Conservation (phyloP, 768 basidiomycete genomes). For the Pleurotus tuber-regium region DNA sequence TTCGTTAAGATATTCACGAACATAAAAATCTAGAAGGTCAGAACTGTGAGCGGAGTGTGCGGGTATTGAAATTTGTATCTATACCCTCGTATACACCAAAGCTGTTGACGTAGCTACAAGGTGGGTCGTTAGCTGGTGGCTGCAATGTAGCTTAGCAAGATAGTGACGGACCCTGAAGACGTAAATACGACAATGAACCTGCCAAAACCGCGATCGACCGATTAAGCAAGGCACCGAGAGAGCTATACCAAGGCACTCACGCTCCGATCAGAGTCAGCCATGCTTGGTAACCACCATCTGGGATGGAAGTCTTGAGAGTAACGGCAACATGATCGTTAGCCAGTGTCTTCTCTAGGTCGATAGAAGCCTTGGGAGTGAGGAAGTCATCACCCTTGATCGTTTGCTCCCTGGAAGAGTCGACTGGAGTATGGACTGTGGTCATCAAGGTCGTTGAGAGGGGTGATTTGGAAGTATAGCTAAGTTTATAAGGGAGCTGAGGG, state of each 20-base stretch:
- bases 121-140: background rate
- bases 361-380: too few species aligned
- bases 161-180: constrained; percentile 21
- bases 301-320: constrained; percentile 11
- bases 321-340: background rate
- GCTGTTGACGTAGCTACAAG: constrained; percentile 22
- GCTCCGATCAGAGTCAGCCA: constrained; percentile 24
- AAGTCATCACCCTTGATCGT: too few species aligned
- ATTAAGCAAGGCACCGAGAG: too few species aligned
- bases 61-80: background rate
- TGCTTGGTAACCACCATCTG: constrained; percentile 22
- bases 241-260: constrained; percentile 14
- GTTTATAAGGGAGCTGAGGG: too few species aligned
- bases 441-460: too few species aligned
- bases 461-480: too few species aligned
- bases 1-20: constrained; percentile 19
- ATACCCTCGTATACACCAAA: constrained; percentile 22
- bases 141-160: background rate
- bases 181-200: constrained; percentile 24
- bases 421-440: too few species aligned
- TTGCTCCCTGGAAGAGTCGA: too few species aligned
- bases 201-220: background rate
- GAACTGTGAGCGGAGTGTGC: background rate
- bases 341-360: background rate
- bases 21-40: constrained; percentile 20